Conservation (phyloP, 2,329 filamentous ascomycete species). For the Fusarium praegraminearum region DNA sequence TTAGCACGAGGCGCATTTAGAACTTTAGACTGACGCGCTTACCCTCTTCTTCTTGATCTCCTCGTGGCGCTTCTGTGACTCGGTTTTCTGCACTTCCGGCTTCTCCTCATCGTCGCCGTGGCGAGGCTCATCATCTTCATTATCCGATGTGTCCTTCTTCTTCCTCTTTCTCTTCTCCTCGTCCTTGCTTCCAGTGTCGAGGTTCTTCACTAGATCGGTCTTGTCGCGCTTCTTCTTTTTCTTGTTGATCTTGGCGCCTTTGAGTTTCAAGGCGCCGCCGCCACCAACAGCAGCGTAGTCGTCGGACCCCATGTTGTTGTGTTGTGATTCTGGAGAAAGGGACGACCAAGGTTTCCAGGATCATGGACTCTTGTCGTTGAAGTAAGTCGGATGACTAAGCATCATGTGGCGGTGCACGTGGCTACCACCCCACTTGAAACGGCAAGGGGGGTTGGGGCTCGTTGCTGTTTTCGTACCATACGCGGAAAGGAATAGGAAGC, state of each 20-base stretch:
- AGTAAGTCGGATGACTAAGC: constrained; percentile 25
- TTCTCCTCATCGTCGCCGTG: constrained; percentile 50
- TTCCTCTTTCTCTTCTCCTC: constrained; percentile 31
- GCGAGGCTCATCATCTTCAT: constrained; percentile 47
- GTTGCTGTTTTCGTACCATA: constrained; percentile 20
- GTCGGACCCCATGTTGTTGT: constrained; percentile 72
- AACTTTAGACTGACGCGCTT: constrained; percentile 52
- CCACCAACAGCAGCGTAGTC: constrained; percentile 76
- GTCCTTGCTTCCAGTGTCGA: constrained; percentile 51
- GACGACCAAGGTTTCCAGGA: neutral
- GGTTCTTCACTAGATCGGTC: constrained; percentile 61
- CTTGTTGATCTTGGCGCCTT: constrained; percentile 76
- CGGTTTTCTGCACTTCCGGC: constrained; percentile 74
- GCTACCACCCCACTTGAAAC: constrained; percentile 1
- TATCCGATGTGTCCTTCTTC: constrained; percentile 46
- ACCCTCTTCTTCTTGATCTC: constrained; percentile 85
- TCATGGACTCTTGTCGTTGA: constrained; percentile 9
- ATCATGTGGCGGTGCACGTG: constrained; percentile 18
- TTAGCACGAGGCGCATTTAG: neutral
- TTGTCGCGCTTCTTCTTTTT: constrained; percentile 72
- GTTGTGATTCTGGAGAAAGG: constrained; percentile 19
- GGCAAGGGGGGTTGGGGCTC: constrained; percentile 16
- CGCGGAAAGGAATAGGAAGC: constrained; percentile 30
- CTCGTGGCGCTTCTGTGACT: constrained; percentile 83
- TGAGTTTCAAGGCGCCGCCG: constrained; percentile 85